Evolutionary conservation across 345 rosid genomes (phyloP).

Genomic region (Eucalyptus pumila): DNA sequence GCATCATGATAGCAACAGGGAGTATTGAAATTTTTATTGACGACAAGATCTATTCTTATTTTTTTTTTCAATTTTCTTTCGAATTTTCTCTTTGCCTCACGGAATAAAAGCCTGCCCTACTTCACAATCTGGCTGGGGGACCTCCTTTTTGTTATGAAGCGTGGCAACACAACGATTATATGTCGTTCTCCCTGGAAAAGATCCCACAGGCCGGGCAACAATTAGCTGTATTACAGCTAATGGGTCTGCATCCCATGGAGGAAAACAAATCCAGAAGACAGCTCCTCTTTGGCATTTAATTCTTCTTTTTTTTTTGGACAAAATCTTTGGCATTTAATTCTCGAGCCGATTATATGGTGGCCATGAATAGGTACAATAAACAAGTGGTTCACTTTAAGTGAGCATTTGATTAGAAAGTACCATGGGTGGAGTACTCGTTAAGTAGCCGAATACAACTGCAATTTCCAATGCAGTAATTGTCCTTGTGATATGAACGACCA

Average conservation of each 20-base stretch:
- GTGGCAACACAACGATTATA: background rate
- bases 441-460: background rate
- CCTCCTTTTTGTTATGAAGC: background rate
- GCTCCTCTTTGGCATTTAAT: background rate
- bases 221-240: background rate
- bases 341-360: background rate
- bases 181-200: background rate
- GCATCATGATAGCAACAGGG: background rate
- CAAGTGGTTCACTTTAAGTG: background rate
- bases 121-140: background rate
- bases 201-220: background rate
- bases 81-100: background rate
- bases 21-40: background rate
- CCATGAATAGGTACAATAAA: background rate
- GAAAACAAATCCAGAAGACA: background rate
- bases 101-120: background rate
- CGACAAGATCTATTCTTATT: background rate
- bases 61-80: background rate
- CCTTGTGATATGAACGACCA: background rate
- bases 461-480: background rate
- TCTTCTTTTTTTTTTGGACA: background rate
- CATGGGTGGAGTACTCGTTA: background rate
- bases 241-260: background rate
- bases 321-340: background rate
- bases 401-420: background rate